phyloP scores from a whole-genome alignment of 176 grass and related monocot species.

The Melocanna baccifera region DNA sequence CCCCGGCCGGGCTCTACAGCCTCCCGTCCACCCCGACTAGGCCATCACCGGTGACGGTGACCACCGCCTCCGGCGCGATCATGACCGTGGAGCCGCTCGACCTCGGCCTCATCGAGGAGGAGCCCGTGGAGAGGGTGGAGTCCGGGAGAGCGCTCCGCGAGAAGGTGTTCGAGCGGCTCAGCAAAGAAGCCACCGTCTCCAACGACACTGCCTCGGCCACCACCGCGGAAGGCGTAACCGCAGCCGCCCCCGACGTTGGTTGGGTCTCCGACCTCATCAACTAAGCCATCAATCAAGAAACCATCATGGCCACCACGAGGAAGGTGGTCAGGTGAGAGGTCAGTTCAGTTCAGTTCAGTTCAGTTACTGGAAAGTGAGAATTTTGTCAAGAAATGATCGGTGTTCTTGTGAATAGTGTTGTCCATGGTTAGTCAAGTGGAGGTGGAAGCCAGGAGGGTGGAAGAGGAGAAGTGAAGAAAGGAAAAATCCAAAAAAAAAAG shows the following conservation, averaged over 20 bases:
- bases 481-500: not conserved
- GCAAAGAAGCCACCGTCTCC: constrained; percentile 49
- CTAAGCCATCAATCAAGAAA: constrained; percentile 2
- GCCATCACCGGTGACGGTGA: not conserved
- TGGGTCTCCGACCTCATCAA: constrained; percentile 84
- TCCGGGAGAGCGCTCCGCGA: constrained; percentile 71
- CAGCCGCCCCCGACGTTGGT: constrained; percentile 50
- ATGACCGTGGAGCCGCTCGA: constrained; percentile 33
- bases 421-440: constrained; percentile 8
- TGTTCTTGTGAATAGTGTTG: not conserved
- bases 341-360: not conserved
- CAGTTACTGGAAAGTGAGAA: not conserved
- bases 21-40: constrained; percentile 56
- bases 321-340: constrained; percentile 20
- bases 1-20: constrained; percentile 40
- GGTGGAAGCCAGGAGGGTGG: not conserved
- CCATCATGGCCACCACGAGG: not conserved
- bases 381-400: not conserved
- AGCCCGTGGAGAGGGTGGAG: constrained; percentile 66
- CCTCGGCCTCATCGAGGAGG: constrained; percentile 40
- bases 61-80: constrained; percentile 15
- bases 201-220: not conserved
- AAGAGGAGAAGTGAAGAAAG: not conserved
- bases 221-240: not conserved
- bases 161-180: constrained; percentile 80